A percentile compares a stretch with the other conserved stretches of the same genome.
Evolutionary conservation across 129 eudicot species (phyloP).

Genomic region (Flaveria ramosissima): DNA sequence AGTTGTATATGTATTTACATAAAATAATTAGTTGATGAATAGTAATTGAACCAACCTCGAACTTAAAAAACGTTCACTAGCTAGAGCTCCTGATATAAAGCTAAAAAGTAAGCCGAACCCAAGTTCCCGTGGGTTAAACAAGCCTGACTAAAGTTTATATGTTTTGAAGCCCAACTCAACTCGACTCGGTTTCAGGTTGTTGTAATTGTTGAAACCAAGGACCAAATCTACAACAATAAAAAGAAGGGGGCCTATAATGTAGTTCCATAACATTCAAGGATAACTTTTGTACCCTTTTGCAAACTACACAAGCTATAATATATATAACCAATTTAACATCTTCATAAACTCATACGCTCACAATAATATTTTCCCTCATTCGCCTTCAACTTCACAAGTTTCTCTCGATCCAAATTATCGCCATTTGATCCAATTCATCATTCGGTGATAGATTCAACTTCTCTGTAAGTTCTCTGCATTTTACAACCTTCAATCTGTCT

Average conservation of each 20-base stretch:
- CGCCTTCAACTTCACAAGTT: constrained; percentile 9
- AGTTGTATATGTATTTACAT: too few species aligned
- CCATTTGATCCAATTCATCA: constrained; percentile 7
- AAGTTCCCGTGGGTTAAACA: too few species aligned
- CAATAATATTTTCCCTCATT: neutral
- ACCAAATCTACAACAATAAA: neutral
- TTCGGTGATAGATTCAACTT: constrained; percentile 8
- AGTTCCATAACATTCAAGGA: neutral
- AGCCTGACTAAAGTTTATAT: too few species aligned
- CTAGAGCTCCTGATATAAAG: too few species aligned
- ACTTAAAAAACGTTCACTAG: too few species aligned
- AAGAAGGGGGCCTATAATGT: neutral
- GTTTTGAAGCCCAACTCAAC: too few species aligned
- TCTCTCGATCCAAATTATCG: constrained; percentile 1
- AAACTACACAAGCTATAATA: neutral
- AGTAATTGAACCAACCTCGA: too few species aligned
- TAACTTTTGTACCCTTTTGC: neutral
- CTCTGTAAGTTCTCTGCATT: constrained; percentile 19
- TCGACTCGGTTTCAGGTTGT: too few species aligned
- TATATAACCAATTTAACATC: neutral
- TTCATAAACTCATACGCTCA: neutral
- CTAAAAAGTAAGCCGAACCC: too few species aligned
- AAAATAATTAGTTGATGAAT: too few species aligned
- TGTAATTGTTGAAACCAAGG: neutral
- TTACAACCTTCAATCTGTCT: constrained; percentile 12